Percentiles rank a stretch among this genome's conserved stretches.
phyloP scores from a whole-genome alignment of 1,139 yeast species.

The Geotrichum europaeum region DNA sequence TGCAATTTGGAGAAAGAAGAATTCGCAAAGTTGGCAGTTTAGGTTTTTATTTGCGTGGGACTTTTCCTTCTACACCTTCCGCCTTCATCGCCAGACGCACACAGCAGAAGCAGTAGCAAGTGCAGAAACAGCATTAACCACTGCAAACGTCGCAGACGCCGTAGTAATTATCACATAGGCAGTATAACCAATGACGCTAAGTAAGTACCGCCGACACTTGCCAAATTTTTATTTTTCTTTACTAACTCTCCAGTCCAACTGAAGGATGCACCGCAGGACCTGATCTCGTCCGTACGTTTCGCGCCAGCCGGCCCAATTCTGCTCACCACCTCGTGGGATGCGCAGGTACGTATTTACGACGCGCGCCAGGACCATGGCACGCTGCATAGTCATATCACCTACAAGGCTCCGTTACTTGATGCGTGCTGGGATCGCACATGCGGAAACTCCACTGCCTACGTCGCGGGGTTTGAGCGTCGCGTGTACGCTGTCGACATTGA shows the following conservation, averaged over 20 bases:
- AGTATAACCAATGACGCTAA: not conserved
- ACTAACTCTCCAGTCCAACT: conserved; percentile 10
- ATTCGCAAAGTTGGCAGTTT: not conserved
- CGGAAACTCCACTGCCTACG: conserved; percentile 23
- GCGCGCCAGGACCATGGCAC: conserved; percentile 19
- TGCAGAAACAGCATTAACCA: not conserved
- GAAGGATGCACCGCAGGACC: conserved; percentile 27
- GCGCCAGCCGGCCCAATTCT: conserved; percentile 26
- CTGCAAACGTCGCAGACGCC: not conserved
- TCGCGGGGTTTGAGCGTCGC: conserved; percentile 29
- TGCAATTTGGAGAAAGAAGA: not conserved
- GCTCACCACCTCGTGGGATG: conserved; percentile 38
- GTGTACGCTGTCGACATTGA: conserved; percentile 29
- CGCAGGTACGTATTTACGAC: conserved; percentile 31
- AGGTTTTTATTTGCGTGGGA: not conserved
- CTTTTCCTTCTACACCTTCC: not conserved
- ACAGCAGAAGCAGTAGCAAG: not conserved
- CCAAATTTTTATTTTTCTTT: not conserved
- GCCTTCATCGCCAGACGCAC: not conserved
- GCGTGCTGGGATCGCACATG: conserved; percentile 29
- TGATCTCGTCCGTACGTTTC: conserved; percentile 31
- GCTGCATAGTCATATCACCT: conserved; percentile 20
- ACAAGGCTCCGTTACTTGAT: conserved; percentile 32
- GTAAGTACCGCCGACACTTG: not conserved
- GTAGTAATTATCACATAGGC: not conserved